phyloP scores from a whole-genome alignment of 225 moss, liverwort and hornwort species.

The Pseudisothecium myosuroides region DNA sequence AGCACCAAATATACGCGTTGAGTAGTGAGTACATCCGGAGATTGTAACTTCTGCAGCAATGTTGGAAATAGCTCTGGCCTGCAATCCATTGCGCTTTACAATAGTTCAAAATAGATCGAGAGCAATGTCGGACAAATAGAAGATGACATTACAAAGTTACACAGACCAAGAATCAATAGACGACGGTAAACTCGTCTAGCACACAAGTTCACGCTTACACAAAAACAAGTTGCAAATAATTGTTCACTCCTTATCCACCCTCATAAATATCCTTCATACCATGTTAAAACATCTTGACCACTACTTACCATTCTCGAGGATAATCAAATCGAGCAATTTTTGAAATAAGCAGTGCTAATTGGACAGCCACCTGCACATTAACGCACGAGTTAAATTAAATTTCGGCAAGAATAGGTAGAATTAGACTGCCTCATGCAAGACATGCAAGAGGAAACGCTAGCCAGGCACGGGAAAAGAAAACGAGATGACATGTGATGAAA shows the following conservation, averaged over 20 bases:
- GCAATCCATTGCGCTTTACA: slow-evolving; percentile 11
- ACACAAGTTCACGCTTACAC: neutral
- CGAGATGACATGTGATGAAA: neutral
- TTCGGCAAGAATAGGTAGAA: neutral
- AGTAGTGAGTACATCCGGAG: slow-evolving; percentile 84
- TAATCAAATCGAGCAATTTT: slow-evolving; percentile 98
- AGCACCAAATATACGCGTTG: slow-evolving; percentile 98
- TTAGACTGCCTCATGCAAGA: neutral
- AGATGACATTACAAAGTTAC: neutral
- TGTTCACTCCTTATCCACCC: neutral
- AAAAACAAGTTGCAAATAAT: neutral
- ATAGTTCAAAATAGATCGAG: neutral
- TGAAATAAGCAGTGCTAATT: slow-evolving; percentile 89
- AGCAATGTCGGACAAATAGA: neutral
- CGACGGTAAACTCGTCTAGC: neutral
- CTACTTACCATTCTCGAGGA: slow-evolving; percentile 89
- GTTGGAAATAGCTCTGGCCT: slow-evolving; percentile 97
- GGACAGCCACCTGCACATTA: slow-evolving; percentile 85
- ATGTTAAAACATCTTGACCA: neutral
- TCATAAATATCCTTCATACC: neutral
- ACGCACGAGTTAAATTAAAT: neutral
- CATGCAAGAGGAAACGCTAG: neutral
- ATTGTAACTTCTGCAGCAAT: slow-evolving; percentile 95
- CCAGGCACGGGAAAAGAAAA: neutral
- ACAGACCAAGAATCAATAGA: neutral